Base-by-base conservation (phyloP, 345 rosid species). In the Gossypium sturtianum region DNA sequence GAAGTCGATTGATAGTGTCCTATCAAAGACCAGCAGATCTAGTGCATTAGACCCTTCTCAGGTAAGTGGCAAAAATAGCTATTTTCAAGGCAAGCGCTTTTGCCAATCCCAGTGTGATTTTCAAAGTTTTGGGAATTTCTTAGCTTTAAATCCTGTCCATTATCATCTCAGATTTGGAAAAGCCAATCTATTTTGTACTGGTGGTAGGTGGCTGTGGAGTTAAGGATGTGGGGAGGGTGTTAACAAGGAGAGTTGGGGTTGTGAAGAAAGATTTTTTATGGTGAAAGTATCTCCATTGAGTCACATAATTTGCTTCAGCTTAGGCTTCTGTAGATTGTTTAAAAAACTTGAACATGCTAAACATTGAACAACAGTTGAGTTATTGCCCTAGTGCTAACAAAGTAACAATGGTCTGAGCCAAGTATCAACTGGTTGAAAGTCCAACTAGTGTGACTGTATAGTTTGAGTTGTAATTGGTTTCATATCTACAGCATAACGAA, bases 31-130 rank as follows among this genome's bases (percentile, higher is more conserved):
- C 54, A 85, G 56, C 75, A 84, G 97, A 43, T 80, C 97, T 70
- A 89, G 90, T 77, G 81, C 81, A 12, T 82, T 88, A 73, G 97
- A 94, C 78, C 78, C 85, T 77, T 77, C 88, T 71, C 81, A 72
- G 78, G 97, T 94, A 84, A 81, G 93, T 83, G 43, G 27, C n/a
- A 29, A n/a, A 51, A 66, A 69, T 51, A 13, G 29, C 45, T 25
- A 27, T 17, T 25, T 25, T 16, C 23, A 69, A 69, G 22, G n/a
- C 22, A 51, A 49, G 22, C 9, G 8, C 9, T 69, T 16, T 69
- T 51, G 38, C 58, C 27, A 17, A 4, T 69, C 16, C 16, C 45
- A 25, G 16, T 49, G 9, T 16, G 45, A 69, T 27, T 25, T 44
- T 51, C 27, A 13, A 69, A 49, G 59, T 38, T 49, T 51, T 12